Base-by-base conservation (phyloP, 345 rosid species). In the Citrus unshiu region DNA sequence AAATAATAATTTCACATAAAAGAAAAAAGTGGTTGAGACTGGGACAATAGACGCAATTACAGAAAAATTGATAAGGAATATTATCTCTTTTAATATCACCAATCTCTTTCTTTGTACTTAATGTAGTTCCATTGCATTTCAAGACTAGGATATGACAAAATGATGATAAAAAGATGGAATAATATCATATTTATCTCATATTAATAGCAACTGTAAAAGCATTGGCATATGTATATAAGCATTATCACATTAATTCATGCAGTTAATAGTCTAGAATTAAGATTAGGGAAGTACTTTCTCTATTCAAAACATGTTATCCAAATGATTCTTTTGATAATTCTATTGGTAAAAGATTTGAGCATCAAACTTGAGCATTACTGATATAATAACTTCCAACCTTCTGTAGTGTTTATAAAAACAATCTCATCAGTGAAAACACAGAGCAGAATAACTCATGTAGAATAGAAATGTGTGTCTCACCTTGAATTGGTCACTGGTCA, bases 401-500 rank as follows among this genome's bases (percentile, higher is more conserved):
- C 58, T 12, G 9, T 21, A 39, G 39, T 19, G 35, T 16, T 59
- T 5, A 58, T 19, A 59, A 18, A 57, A 77, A 68, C 29, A 19
- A 39, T 39, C 8, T 57, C 40, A 58, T 37, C 74, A 24, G 10
- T 18, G 39, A 27, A 77, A 57, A n/a, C 24, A 2, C 59, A 16
- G 35, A 37, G 24, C 27, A 56, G 32, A 34, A 68, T 19, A 40
- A 75, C 70, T 76, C 24, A 4, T 54, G 46, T 12, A 1, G 43
- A 68, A 24, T 21, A 60, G 56, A 67, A 71, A 37, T 72, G 67
- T 30, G 30, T 25, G 30, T 72, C 85, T 83, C 77, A 95, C 99
- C 93, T 91, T 85, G 81, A 93, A 95, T 81, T 93, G 94, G 60
- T 91, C 98, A 79, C 79, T 70, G 34, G 94, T 87, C 95, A 95